A percentile compares a stretch with the other conserved stretches of the same genome.
These are phyloP conservation scores for Zygotorulaspora chibaensis DNA, from an alignment of 805 yeast species.

Conservation along the genomic window DNA sequence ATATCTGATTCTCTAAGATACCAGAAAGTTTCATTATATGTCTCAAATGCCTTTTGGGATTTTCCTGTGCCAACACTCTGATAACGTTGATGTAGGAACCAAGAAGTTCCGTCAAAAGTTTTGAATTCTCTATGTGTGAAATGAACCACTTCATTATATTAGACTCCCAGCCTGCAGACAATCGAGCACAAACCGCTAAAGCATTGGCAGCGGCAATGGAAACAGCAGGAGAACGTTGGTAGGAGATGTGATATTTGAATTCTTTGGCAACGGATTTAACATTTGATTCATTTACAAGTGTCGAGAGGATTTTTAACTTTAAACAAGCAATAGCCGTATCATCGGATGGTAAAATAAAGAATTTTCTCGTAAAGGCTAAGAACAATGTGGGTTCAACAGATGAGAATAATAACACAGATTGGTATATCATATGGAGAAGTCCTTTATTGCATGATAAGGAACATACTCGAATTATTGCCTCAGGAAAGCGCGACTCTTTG, in stretches of 20 bases:
- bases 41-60: conserved; percentile 49
- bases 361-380: conserved; percentile 40
- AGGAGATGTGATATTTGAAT: conserved; percentile 52
- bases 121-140: conserved; percentile 38
- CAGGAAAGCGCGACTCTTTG: conserved; percentile 45
- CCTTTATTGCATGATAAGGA: conserved; percentile 34
- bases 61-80: conserved; percentile 63
- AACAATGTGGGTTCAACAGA: conserved; percentile 34
- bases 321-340: conserved; percentile 39
- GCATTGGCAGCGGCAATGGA: conserved; percentile 52
- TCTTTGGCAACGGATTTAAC: conserved; percentile 53
- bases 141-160: conserved; percentile 63
- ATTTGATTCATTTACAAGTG: conserved; percentile 51
- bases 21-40: conserved; percentile 50
- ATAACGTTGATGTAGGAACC: conserved; percentile 70
- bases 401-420: conserved; percentile 41
- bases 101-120: conserved; percentile 35
- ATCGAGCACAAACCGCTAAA: conserved; percentile 56
- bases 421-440: conserved; percentile 40
- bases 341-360: conserved; percentile 58
- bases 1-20: conserved; percentile 25
- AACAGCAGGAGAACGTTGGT: conserved; percentile 27
- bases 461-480: conserved; percentile 44
- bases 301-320: conserved; percentile 60
- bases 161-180: conserved; percentile 45